Evolutionary conservation across 2,329 filamentous ascomycete genomes (phyloP).

Genomic region (Clonostachys chloroleuca): DNA sequence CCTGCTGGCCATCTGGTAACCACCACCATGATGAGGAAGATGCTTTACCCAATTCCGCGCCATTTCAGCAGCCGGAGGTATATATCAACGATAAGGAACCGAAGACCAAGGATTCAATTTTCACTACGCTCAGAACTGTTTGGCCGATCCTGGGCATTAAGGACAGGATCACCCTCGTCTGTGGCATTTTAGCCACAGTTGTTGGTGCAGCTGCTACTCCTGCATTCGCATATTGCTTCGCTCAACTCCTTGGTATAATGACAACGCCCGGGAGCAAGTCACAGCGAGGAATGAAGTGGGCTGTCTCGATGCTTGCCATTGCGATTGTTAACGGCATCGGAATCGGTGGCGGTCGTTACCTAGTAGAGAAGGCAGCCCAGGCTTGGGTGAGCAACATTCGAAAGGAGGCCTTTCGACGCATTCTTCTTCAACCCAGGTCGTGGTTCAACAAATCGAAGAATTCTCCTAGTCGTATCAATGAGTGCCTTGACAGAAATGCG

Average conservation of each 20-base stretch:
- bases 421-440: slow-evolving; percentile 69
- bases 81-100: not conserved
- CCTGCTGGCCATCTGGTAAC: no score
- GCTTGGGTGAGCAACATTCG: slow-evolving; percentile 74
- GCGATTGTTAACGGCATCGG: slow-evolving; percentile 62
- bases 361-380: slow-evolving; percentile 69
- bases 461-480: slow-evolving; percentile 57
- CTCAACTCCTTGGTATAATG: slow-evolving; percentile 68
- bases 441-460: slow-evolving; percentile 76
- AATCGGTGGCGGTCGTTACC: slow-evolving; percentile 63
- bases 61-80: no score
- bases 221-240: slow-evolving; percentile 71
- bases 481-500: slow-evolving; percentile 73
- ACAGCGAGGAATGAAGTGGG: slow-evolving; percentile 57
- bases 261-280: slow-evolving; percentile 47
- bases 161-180: slow-evolving; percentile 49
- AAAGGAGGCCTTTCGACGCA: slow-evolving; percentile 58
- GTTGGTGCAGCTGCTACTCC: slow-evolving; percentile 66
- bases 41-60: no score
- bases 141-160: slow-evolving; percentile 57
- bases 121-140: slow-evolving; percentile 46
- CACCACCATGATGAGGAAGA: no score
- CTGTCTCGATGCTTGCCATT: slow-evolving; percentile 63
- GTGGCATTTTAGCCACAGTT: slow-evolving; percentile 58
- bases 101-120: slow-evolving; percentile 8